These are phyloP conservation scores for Candida maltosa DNA, from an alignment of 805 yeast genomes.

Conservation along the genomic window DNA sequence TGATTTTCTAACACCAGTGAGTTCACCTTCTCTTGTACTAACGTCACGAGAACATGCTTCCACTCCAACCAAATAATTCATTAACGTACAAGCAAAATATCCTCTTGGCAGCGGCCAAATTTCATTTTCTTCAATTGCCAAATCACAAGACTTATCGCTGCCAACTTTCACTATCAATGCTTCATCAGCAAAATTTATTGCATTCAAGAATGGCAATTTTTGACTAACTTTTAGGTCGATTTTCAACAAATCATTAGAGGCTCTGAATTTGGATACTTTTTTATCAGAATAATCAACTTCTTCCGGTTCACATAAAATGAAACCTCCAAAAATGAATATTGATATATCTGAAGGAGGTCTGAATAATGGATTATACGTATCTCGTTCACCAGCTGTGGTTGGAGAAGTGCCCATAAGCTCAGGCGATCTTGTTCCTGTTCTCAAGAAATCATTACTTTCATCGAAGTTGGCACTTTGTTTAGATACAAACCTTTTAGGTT, in stretches of 20 bases:
- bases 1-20: too few species aligned
- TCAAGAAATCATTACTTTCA: too few species aligned
- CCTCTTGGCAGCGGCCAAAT: slow-evolving; percentile 38
- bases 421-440: too few species aligned
- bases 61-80: too few species aligned
- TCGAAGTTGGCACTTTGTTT: too few species aligned
- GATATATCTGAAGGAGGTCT: slow-evolving; percentile 21
- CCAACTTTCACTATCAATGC: slow-evolving; percentile 16
- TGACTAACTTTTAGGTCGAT: slow-evolving; percentile 29
- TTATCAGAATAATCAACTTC: too few species aligned
- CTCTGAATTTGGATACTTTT: slow-evolving; percentile 20
- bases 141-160: slow-evolving; percentile 4
- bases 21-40: slow-evolving; percentile 1
- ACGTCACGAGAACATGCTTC: slow-evolving; percentile 3
- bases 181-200: slow-evolving; percentile 9
- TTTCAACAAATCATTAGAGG: slow-evolving; percentile 31
- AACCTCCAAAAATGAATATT: slow-evolving; percentile 41
- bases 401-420: too few species aligned
- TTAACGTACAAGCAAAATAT: slow-evolving; percentile 31
- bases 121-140: slow-evolving; percentile 4
- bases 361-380: too few species aligned
- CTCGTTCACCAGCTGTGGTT: too few species aligned
- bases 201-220: slow-evolving; percentile 6
- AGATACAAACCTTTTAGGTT: too few species aligned
- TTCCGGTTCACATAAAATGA: slow-evolving; percentile 7